These are phyloP conservation scores for Cladophialophora immunda DNA, from an alignment of 2,329 filamentous ascomycete species.

Conservation along the genomic window DNA sequence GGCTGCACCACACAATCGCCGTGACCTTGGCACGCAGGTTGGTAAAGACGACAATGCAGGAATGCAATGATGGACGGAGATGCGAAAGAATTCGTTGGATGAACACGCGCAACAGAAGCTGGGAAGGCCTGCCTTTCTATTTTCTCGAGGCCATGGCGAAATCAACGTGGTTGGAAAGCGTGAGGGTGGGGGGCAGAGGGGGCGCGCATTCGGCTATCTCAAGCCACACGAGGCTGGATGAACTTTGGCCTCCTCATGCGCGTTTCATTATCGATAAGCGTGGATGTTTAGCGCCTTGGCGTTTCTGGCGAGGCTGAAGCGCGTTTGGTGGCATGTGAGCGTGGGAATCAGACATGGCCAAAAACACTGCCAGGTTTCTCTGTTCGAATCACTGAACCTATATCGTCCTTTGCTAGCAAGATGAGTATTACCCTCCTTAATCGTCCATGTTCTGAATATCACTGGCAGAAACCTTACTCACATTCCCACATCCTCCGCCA, in stretches of 20 bases:
- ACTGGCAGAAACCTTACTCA: not conserved
- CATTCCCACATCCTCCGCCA: not conserved
- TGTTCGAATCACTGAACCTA: not conserved
- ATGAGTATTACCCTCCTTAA: not conserved
- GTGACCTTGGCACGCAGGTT: conserved; percentile 1
- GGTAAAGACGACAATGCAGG: not conserved
- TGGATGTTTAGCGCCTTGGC: not conserved
- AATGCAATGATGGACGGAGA: conserved; percentile 2
- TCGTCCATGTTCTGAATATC: not conserved
- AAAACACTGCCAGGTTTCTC: not conserved
- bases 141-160: conserved; percentile 13
- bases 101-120: not conserved
- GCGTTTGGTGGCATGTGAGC: not conserved
- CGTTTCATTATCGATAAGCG: conserved; percentile 3
- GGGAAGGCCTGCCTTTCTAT: conserved; percentile 16
- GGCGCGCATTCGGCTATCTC: conserved; percentile 12
- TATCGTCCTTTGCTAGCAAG: not conserved
- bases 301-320: not conserved
- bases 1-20: not conserved
- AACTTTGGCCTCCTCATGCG: not conserved
- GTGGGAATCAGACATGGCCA: no score
- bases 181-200: not conserved
- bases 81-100: conserved; percentile 12
- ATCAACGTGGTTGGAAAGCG: conserved; percentile 20
- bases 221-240: conserved; percentile 21